Percentiles rank a stretch among this genome's conserved stretches.
phyloP scores from a whole-genome alignment of 345 rosid species.

The Psidium friedrichsthalianum region DNA sequence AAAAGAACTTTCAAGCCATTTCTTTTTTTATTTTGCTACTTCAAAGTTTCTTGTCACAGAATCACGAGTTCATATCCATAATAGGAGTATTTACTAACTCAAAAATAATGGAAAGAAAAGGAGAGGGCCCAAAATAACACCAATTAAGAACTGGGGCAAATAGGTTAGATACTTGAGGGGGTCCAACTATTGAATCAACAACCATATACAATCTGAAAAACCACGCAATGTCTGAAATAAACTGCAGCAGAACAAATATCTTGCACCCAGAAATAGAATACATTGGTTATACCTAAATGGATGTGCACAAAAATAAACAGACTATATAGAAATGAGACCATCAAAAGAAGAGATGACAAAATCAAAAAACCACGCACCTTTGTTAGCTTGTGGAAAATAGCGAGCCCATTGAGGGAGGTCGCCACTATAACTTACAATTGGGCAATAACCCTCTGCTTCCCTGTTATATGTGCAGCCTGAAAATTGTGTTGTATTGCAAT shows the following conservation, averaged over 20 bases:
- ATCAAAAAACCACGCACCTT: slow-evolving; percentile 37
- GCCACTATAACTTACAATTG: slow-evolving; percentile 81
- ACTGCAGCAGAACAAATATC: neutral
- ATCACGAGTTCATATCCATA: neutral
- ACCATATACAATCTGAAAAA: neutral
- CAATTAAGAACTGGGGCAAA: neutral
- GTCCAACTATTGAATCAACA: neutral
- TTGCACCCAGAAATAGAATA: neutral
- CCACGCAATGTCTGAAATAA: neutral
- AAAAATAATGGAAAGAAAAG: neutral
- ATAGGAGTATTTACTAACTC: neutral
- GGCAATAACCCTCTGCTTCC: slow-evolving; percentile 99
- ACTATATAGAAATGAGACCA: neutral
- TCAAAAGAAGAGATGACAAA: neutral
- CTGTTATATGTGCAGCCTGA: slow-evolving; percentile 99
- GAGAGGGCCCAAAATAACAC: neutral
- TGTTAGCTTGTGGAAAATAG: slow-evolving; percentile 92
- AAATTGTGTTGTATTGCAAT: slow-evolving; percentile 80
- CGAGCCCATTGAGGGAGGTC: slow-evolving; percentile 98
- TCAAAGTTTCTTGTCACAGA: neutral
- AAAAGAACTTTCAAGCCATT: neutral
- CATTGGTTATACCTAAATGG: neutral
- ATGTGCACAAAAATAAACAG: neutral
- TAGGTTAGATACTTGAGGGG: neutral
- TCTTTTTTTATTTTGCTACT: neutral